Percentiles rank a stretch among this genome's conserved stretches.
Evolutionary conservation across 1,284 basidiomycete species (phyloP).

Genomic region (Trichosporon coremiiforme): DNA sequence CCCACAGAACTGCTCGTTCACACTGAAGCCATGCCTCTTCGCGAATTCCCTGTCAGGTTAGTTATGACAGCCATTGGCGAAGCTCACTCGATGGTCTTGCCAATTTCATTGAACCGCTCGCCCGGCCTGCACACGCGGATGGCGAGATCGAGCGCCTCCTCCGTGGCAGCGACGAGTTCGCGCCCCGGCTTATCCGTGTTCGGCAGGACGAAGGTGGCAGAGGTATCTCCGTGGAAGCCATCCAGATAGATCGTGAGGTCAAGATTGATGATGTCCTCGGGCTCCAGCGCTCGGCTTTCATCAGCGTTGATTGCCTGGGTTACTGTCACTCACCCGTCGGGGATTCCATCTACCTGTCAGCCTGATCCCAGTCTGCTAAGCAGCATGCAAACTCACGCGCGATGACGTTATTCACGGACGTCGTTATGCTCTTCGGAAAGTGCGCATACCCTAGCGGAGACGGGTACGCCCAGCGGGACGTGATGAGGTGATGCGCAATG

Average conservation of each 20-base stretch:
- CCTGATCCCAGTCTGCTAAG: background rate
- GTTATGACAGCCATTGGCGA: background rate
- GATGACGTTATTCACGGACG: constrained; percentile 70
- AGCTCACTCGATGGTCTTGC: constrained; percentile 69
- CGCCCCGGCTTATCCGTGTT: constrained; percentile 69
- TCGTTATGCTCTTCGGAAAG: constrained; percentile 85
- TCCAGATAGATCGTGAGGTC: constrained; percentile 78
- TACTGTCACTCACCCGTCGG: constrained; percentile 67
- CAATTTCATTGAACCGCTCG: constrained; percentile 71
- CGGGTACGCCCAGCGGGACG: constrained; percentile 75
- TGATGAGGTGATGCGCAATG: constrained; percentile 69
- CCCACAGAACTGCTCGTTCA: constrained; percentile 67
- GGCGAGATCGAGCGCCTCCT: constrained; percentile 69
- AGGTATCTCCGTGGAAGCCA: constrained; percentile 85
- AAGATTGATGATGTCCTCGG: constrained; percentile 81
- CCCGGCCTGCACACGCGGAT: constrained; percentile 78
- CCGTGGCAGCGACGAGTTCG: constrained; percentile 66
- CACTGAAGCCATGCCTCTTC: constrained; percentile 60
- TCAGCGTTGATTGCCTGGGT: background rate
- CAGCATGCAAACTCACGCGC: constrained; percentile 46
- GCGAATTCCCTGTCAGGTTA: constrained; percentile 51
- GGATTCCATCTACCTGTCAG: constrained; percentile 69
- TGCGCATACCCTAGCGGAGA: constrained; percentile 79
- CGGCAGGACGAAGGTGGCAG: constrained; percentile 75
- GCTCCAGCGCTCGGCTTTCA: constrained; percentile 70